Base-by-base conservation (phyloP, 805 yeast species). In the Metschnikowia cubensis region DNA sequence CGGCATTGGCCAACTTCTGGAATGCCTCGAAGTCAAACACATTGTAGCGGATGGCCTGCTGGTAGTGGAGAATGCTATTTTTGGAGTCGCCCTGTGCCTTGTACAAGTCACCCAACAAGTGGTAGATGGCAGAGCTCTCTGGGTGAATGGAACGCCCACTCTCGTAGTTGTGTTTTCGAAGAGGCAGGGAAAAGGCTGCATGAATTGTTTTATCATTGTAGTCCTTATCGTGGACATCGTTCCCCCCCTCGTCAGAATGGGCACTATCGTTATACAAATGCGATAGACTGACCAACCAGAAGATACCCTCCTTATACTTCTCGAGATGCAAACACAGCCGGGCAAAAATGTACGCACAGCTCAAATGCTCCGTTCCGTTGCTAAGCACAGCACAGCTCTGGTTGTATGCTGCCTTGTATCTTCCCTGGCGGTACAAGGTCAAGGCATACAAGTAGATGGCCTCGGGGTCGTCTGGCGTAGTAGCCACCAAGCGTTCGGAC, bases 11-110 rank as follows among this genome's bases (percentile, higher is more conserved):
- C 43, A 94, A 70, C 39, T 84, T 84, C 56, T 84, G 89, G 55
- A 89, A 83, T 0, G 97, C 89, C 62, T 89, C 97, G 80, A 94
- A 89, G 37, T 89, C 76, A 61, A 75, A 88, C 15, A 96, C 96
- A 62, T 94, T 87, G 54, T 76, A 68, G 51, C 82, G 81, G 50
- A 89, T 73, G 0, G 92, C 88, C 55, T 78, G 81, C 0, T 88
- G 77, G 63, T 84, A 87, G 59, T 82, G 79, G 43, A 84, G 68
- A 0, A 86, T 77, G 50, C 94, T 83, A 50, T 84, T 82, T 56
- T 82, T 79, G 4, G 71, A 61, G 60, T 86, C 89, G 21, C 86
- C 87, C 6, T 74, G 67, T 6, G 76, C 74, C 17, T 69, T 66
- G 59, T 84, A 83, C 41, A 91, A 71, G 53, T 83, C 84, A 0